Conservation (phyloP, 345 rosid species). For the Murraya koenigii region DNA sequence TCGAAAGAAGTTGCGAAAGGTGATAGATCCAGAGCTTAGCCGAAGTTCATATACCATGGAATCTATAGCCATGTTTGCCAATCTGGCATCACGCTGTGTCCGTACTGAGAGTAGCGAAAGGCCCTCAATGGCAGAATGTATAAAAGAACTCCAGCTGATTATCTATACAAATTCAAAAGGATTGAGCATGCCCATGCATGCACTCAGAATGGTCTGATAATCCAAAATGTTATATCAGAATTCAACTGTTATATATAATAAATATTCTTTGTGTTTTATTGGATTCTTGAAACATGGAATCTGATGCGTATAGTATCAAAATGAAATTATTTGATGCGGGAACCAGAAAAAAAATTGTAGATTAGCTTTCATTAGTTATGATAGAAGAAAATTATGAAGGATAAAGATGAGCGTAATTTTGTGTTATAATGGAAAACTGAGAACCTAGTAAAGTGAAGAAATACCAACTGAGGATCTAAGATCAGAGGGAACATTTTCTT, state of each 20-base stretch:
- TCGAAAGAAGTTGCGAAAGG: conserved; percentile 70
- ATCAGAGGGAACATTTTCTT: conserved; percentile 9
- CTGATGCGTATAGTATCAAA: not conserved
- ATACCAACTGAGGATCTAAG: conserved; percentile 1
- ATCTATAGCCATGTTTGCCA: conserved; percentile 84
- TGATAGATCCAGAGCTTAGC: conserved; percentile 77
- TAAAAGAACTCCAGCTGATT: conserved; percentile 77
- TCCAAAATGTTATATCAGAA: conserved; percentile 2
- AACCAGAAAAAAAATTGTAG: not conserved
- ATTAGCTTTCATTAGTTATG: conserved; percentile 1
- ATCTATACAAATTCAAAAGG: conserved; percentile 70
- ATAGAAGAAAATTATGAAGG: conserved; percentile 3
- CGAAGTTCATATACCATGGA: conserved; percentile 73
- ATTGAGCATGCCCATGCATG: conserved; percentile 44
- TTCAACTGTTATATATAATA: conserved; percentile 10
- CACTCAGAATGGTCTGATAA: conserved; percentile 55
- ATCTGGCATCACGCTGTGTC: conserved; percentile 91
- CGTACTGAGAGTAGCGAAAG: conserved; percentile 82
- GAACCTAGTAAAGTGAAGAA: conserved; percentile 3
- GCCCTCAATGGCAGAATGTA: conserved; percentile 79
- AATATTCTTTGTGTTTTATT: conserved; percentile 11
- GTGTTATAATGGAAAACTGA: not conserved
- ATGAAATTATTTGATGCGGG: not conserved
- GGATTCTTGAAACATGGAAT: conserved; percentile 10
- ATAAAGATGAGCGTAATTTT: conserved; percentile 4